Evolutionary conservation across 1,284 basidiomycete genomes (phyloP).

Genomic region (Chondrostereum purpureum): DNA sequence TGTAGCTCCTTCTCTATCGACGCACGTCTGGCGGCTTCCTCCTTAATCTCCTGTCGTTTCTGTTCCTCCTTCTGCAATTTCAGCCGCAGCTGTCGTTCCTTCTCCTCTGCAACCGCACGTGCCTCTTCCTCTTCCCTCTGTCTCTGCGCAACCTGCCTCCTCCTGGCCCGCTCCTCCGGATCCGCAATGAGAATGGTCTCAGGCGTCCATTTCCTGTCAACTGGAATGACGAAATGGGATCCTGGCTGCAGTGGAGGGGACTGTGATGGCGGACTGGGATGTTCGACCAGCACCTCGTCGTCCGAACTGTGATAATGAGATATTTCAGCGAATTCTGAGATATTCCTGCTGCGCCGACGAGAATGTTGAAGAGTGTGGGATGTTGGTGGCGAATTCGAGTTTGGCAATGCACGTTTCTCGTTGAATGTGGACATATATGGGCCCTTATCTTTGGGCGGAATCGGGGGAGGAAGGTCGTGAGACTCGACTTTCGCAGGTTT

Average conservation of each 20-base stretch:
- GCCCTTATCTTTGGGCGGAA: conserved; percentile 34
- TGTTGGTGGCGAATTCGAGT: conserved; percentile 7
- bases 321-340: conserved; percentile 32
- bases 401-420: conserved; percentile 3
- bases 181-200: conserved; percentile 25
- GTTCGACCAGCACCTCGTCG: conserved; percentile 20
- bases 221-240: conserved; percentile 9
- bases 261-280: conserved; percentile 8
- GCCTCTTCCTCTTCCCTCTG: conserved; percentile 43
- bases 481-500: conserved; percentile 21
- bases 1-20: conserved; percentile 45
- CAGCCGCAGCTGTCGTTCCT: conserved; percentile 37
- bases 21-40: conserved; percentile 39
- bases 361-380: conserved; percentile 3
- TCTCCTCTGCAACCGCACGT: conserved; percentile 43
- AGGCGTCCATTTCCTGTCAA: conserved; percentile 31
- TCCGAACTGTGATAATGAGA: conserved; percentile 24
- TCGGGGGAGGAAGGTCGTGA: conserved; percentile 21
- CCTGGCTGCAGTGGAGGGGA: conserved; percentile 3
- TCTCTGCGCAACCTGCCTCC: conserved; percentile 31
- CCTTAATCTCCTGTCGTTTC: conserved; percentile 39
- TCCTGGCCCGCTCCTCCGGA: conserved; percentile 38
- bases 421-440: conserved; percentile 10
- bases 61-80: conserved; percentile 42
- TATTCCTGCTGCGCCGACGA: conserved; percentile 14